Conservation (phyloP, 2,329 filamentous ascomycete species). For the Claviceps fusiformis region DNA sequence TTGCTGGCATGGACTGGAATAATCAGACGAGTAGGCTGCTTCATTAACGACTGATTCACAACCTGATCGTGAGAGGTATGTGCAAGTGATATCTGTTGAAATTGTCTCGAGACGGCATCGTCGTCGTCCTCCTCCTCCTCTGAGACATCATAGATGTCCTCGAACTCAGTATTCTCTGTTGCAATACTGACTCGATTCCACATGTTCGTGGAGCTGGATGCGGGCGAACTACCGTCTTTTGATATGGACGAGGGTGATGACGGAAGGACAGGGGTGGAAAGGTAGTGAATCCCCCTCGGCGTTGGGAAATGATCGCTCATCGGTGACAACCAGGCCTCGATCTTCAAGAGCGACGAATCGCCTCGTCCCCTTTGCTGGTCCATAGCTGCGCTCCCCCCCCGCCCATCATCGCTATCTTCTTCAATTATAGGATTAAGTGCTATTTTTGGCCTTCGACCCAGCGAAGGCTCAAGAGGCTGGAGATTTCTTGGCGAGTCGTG, state of each 20-base stretch:
- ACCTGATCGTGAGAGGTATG: slow-evolving; percentile 25
- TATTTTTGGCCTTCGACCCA: slow-evolving; percentile 38
- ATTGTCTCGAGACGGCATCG: slow-evolving; percentile 7
- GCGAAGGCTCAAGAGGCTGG: slow-evolving; percentile 37
- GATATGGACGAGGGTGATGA: slow-evolving; percentile 45
- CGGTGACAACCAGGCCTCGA: slow-evolving; percentile 45
- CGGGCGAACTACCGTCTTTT: slow-evolving; percentile 38
- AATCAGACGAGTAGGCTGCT: slow-evolving; percentile 30
- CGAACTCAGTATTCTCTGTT: slow-evolving; percentile 60
- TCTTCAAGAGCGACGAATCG: slow-evolving; percentile 31
- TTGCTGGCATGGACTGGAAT: slow-evolving; percentile 32
- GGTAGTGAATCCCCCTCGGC: slow-evolving; percentile 52
- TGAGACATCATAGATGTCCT: slow-evolving; percentile 77
- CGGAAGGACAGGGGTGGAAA: slow-evolving; percentile 48
- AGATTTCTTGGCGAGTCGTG: slow-evolving; percentile 18
- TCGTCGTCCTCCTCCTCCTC: slow-evolving; percentile 60
- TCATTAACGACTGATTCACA: slow-evolving; percentile 21
- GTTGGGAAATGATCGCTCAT: slow-evolving; percentile 57
- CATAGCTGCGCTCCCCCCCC: slow-evolving; percentile 10
- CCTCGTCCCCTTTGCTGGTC: slow-evolving; percentile 14
- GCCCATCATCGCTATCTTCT: slow-evolving; percentile 32
- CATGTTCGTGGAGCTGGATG: slow-evolving; percentile 37
- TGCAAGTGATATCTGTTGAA: slow-evolving; percentile 17
- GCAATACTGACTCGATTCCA: slow-evolving; percentile 51
- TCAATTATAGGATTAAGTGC: slow-evolving; percentile 55